Evolutionary conservation across 192 early-diverging fungal species (phyloP).

Genomic region (Coemansia sp.): DNA sequence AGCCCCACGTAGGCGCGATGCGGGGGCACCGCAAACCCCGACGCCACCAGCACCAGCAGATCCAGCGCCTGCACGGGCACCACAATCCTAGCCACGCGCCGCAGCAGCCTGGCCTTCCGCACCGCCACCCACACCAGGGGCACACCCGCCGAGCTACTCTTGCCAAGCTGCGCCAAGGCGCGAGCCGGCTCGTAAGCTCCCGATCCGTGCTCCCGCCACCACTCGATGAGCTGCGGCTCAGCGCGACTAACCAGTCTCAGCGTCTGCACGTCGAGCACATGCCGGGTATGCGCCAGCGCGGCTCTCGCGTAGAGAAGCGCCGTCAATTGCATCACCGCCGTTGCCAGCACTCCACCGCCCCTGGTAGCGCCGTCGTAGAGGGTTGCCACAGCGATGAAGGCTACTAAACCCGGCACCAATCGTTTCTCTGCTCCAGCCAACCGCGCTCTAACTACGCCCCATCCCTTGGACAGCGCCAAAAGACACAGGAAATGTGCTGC

Average conservation of each 20-base stretch:
- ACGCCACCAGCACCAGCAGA: constrained; percentile 8
- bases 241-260: constrained; percentile 42
- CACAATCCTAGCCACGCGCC: background rate
- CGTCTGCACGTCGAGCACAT: constrained; percentile 33
- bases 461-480: constrained; percentile 44
- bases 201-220: background rate
- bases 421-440: constrained; percentile 45
- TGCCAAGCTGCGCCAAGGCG: constrained; percentile 5
- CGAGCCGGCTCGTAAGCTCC: background rate
- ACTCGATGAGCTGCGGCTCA: constrained; percentile 23
- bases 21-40: constrained; percentile 33
- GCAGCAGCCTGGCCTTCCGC: constrained; percentile 39
- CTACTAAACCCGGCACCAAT: constrained; percentile 35
- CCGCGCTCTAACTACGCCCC: constrained; percentile 41
- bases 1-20: constrained; percentile 37
- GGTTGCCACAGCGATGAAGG: constrained; percentile 31
- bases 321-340: constrained; percentile 24
- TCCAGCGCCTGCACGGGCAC: constrained; percentile 38
- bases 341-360: constrained; percentile 44
- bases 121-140: constrained; percentile 43
- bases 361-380: constrained; percentile 46
- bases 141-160: background rate
- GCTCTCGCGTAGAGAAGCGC: constrained; percentile 34
- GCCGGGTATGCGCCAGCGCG: constrained; percentile 26
- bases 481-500: constrained; percentile 30